Percentiles rank a stretch among this genome's conserved stretches.
Conservation (phyloP, 2,329 filamentous ascomycete genomes). For the Penicillium italicum region DNA sequence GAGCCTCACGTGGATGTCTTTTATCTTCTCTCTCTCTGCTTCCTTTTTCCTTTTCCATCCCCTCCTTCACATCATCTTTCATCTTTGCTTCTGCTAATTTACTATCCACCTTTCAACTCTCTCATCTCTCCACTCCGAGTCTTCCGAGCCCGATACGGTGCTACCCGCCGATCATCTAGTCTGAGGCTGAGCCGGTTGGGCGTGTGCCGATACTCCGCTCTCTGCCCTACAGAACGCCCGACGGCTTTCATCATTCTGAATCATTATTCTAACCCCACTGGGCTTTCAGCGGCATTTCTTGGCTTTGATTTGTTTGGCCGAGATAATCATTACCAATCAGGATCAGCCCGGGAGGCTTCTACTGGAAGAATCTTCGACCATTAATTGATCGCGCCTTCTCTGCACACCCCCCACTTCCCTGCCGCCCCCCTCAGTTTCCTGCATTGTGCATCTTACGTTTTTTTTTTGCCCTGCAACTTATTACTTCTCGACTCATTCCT, state of each 20-base stretch:
- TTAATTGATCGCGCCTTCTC: slow-evolving; percentile 20
- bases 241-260: slow-evolving; percentile 8
- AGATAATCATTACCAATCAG: slow-evolving; percentile 16
- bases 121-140: not conserved
- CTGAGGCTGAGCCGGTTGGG: slow-evolving; percentile 8
- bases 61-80: not conserved
- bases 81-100: not conserved
- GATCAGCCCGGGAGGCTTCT: not conserved
- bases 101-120: not conserved
- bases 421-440: slow-evolving; percentile 21
- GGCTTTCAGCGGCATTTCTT: not conserved
- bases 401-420: slow-evolving; percentile 20
- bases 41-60: not conserved
- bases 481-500: slow-evolving; percentile 6
- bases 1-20: slow-evolving; percentile 16
- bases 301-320: slow-evolving; percentile 4
- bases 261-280: slow-evolving; percentile 4
- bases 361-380: slow-evolving; percentile 9
- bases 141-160: not conserved
- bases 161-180: slow-evolving; percentile 7
- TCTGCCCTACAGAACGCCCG: slow-evolving; percentile 8
- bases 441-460: slow-evolving; percentile 11
- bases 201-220: slow-evolving; percentile 3
- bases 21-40: slow-evolving; percentile 6
- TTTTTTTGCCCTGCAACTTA: not conserved